Evolutionary conservation across 805 yeast genomes (phyloP), one percentile per base, ranked within the genome.

Genomic region (Jamesozyma piceae): DNA sequence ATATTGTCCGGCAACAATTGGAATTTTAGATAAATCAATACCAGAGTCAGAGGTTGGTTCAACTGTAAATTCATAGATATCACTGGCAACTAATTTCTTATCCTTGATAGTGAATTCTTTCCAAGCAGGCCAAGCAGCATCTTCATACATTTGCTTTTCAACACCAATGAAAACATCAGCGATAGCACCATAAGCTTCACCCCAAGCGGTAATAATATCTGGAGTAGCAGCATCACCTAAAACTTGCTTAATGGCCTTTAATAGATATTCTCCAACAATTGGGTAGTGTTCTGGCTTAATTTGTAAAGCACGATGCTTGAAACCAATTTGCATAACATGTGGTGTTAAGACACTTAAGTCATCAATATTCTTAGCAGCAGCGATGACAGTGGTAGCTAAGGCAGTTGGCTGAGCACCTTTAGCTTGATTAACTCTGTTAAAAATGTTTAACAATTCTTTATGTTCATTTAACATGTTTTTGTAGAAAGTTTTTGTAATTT

Each of bases 281-380:
- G 78, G 75, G 51, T 81, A 81, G 44, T 80, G 86, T 43, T 76
- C 82, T 3, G 87, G 75, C 47, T 63, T 57, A 35, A 81, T 71
- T 53, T 75, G 75, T 47, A 82, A 64, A 35, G 83, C 82, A 45
- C 74, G 78, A 50, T 82, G 89, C 58, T 80, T 82, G 49, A 68
- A 70, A 36, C 74, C 81, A 51, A 81, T 77, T 46, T 74, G 76
- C 38, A 70, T 64, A 9, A 82, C 84, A 46, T 75, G 74, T 1
- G 64, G 73, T 11, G 67, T 53, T 33, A 82, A 62, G 10, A 73
- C 77, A 2, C 73, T 63, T 41, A 81, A 58, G 44, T 78, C 73
- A 47, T 80, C 79, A 42, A 81, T 78, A 53, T 78, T 68, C 48
- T 73, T 66, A 13, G 87, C 86, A 44, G 81, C 82, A 18, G 72